Base-by-base conservation (phyloP, 1,284 basidiomycete species). In the Trametes polyzona region DNA sequence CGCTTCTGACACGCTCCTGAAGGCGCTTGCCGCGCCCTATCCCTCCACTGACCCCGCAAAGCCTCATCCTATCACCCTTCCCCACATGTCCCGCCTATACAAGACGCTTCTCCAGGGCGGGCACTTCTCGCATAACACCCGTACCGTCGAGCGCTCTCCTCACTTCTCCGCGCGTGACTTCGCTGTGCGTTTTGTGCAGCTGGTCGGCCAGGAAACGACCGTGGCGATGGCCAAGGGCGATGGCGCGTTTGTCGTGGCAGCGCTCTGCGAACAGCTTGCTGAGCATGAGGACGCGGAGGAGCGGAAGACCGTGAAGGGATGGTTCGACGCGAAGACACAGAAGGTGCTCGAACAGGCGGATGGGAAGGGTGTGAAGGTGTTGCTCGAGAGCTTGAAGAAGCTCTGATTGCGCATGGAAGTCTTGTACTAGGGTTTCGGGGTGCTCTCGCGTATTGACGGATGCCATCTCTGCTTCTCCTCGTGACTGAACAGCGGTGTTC, bases 31-130 rank as follows among this genome's bases (percentile, higher is more conserved):
- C 1, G 66, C 72, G 1, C 75, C 83, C 10, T 88, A 90, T 67
- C 83, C 86, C 0, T 80, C 83, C 7, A 57, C 76, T 11, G 78
- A 82, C 35, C 56, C 74, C 0, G 59, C 75, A 7, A 68, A 66
- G 3, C 80, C 81, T 0, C 92, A 95, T 71, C 79, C 83, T 9
- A 87, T 95, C 58, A 87, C 94, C 67, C 80, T 94, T 14, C 83
- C 92, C 0, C 91, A 93, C 69, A 83, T 87, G 2, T 88, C 90
- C 1, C 81, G 93, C 40, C 70, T 93, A 51, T 94, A 93, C 80
- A 95, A 96, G 73, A 87, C 85, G 0, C 83, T 95, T 11, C 79
- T 96, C 0, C 90, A 94, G 67, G 93, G 93, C n/a, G 93, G 93
- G 0, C 93, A 95, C 71, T 95, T 86, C 73, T 87, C 84, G 55